Base-by-base conservation (phyloP, 2,329 filamentous ascomycete species). In the Epichloe hybrida region DNA sequence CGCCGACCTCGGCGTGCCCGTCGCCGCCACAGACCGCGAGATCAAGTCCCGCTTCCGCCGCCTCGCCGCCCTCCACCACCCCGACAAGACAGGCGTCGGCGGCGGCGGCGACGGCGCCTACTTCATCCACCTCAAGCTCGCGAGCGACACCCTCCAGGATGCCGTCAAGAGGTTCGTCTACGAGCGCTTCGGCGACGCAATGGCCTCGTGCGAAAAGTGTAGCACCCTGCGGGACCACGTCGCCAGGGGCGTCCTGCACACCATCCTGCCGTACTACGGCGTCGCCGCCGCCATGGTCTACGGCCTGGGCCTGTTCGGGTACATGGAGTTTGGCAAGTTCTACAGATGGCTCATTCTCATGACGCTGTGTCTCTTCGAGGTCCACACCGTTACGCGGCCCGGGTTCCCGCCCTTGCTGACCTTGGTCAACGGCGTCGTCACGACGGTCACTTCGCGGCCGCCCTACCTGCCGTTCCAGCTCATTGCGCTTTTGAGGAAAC, bases 11-110 rank as follows among this genome's bases (percentile, higher is more conserved):
- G 81, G 81, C 37, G 77, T 96, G 0, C 72, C 83, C 12, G 74
- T 83, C 38, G 66, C 76, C 51, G 84, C 86, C 11, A 76, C 79
- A 49, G 89, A 95, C 49, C 79, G 79, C 59, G 81, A 84, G 12
- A 79, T 98, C 63, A 93, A 94, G 68, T 84, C 84, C 21, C 81
- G 83, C 50, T 96, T 96, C 71, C 81, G 93, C 54, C 81, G 86
- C 37, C 74, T 95, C 56, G 80, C 79, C 37, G 79, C 80, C 23
- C 66, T 76, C 48, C 71, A 81, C 68, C 93, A 98, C 67, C 93
- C 93, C 0, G 93, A 98, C 72, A 97, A 98, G 70, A 67, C 80
- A 35, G 58, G 69, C 17, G 17, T 1, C 17, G 17, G 17, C 17
- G 58, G 69, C 17, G 17, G 17, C 17, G 17, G 17, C 17, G 17